Evolutionary conservation across 83 land plant genomes (phyloP).

Genomic region (Larix sibirica): DNA sequence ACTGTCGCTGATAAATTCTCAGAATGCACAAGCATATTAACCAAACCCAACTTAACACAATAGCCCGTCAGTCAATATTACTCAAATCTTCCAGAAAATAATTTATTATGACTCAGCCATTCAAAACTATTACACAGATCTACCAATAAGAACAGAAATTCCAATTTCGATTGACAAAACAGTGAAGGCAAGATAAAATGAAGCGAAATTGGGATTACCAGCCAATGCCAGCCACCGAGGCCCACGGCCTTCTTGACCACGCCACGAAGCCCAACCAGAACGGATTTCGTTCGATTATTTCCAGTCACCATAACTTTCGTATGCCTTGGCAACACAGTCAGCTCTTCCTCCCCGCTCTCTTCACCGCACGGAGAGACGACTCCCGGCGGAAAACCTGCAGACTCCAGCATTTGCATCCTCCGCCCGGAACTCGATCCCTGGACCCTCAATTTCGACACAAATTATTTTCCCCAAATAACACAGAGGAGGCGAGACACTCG

Average conservation of each 20-base stretch:
- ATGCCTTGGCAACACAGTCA: conserved; percentile 56
- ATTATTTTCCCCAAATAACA: no score
- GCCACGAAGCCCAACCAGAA: conserved; percentile 63
- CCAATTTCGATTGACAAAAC: no score
- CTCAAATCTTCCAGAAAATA: no score
- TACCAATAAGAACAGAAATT: no score
- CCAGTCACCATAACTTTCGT: conserved; percentile 70
- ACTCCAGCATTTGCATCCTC: background rate
- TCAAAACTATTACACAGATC: no score
- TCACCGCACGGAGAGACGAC: conserved; percentile 24
- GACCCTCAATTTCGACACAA: background rate
- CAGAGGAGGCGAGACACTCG: no score
- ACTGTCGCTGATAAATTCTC: no score
- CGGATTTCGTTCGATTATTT: conserved; percentile 65
- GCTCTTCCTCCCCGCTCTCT: conserved; percentile 69
- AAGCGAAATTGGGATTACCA: conserved; percentile 32
- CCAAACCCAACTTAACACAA: no score
- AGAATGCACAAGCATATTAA: no score
- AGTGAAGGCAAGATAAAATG: no score
- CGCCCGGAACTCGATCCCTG: background rate
- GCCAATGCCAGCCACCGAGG: conserved; percentile 83
- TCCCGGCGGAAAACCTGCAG: background rate
- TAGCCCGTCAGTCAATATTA: no score
- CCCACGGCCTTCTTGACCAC: conserved; percentile 76
- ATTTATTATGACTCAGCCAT: no score